Conservation (phyloP, 2,329 filamentous ascomycete genomes). For the Claviceps pazoutovae region DNA sequence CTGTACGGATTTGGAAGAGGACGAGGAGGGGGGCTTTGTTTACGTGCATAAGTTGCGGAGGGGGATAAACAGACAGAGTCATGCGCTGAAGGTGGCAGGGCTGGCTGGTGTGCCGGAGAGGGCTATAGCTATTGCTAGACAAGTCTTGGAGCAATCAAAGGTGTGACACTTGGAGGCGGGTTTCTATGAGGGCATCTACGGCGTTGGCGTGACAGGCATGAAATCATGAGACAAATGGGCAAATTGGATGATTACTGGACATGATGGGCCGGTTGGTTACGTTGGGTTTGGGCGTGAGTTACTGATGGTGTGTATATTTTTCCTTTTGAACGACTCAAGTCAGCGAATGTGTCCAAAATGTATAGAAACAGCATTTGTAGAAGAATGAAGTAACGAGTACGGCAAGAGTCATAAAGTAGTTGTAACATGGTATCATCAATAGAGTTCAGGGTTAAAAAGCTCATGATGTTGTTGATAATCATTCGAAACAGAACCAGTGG, state of each 20-base stretch:
- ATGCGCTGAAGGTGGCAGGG: conserved; percentile 87
- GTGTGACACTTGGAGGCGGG: not conserved
- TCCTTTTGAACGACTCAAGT: conserved; percentile 9
- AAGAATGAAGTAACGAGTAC: conserved; percentile 5
- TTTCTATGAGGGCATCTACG: conserved; percentile 1
- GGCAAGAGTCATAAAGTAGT: conserved; percentile 39
- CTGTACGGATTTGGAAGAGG: conserved; percentile 81
- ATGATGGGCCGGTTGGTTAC: not conserved
- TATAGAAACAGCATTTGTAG: conserved; percentile 3
- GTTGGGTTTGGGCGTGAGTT: no score
- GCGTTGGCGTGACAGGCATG: not conserved
- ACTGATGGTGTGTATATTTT: no score
- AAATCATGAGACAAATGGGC: not conserved
- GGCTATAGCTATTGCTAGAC: conserved; percentile 53
- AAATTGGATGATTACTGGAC: not conserved
- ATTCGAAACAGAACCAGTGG: conserved; percentile 21
- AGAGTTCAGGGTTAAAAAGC: conserved; percentile 55
- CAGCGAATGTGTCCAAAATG: conserved; percentile 24
- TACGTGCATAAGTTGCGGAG: conserved; percentile 72
- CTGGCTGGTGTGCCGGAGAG: conserved; percentile 68
- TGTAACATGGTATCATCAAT: conserved; percentile 45
- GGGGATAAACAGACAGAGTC: conserved; percentile 75
- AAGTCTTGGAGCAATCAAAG: conserved; percentile 31
- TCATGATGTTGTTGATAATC: conserved; percentile 45
- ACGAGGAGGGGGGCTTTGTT: conserved; percentile 55